Evolutionary conservation across 176 grass and related monocot genomes (phyloP).

Genomic region (Aegilops speltoides): DNA sequence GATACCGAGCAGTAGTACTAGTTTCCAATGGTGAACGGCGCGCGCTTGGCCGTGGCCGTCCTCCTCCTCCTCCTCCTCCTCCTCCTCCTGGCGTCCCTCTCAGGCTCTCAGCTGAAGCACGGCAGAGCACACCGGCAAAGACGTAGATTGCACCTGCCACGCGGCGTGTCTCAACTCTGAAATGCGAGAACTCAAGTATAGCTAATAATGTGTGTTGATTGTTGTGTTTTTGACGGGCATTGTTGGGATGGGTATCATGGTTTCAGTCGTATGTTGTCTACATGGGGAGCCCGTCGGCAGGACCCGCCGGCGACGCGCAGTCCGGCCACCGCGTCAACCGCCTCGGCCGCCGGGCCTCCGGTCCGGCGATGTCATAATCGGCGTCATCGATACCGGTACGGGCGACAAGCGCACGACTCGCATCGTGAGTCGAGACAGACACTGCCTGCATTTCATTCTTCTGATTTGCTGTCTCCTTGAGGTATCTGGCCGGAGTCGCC

Average conservation of each 20-base stretch:
- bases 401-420: too few relatives aligned
- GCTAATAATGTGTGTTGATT: background rate
- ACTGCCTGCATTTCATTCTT: background rate
- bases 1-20: background rate
- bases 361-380: conserved; percentile 78
- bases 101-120: conserved; percentile 42
- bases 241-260: too few relatives aligned
- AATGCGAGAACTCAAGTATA: background rate
- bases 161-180: background rate
- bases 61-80: conserved; percentile 53
- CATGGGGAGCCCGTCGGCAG: conserved; percentile 47
- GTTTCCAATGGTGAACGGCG: conserved; percentile 42
- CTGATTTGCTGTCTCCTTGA: background rate
- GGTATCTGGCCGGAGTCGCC: conserved; percentile 91
- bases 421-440: background rate
- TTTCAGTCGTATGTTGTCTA: conserved; percentile 89
- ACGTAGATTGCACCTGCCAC: background rate
- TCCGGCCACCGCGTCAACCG: conserved; percentile 58
- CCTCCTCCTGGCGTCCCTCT: conserved; percentile 48
- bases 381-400: conserved; percentile 72
- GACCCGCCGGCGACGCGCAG: conserved; percentile 19
- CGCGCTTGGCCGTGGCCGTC: conserved; percentile 45
- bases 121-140: background rate
- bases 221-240: background rate
- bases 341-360: conserved; percentile 57